Conservation (phyloP, 371 early-diverging fungal genomes). For the Rhizomucor pusillus region DNA sequence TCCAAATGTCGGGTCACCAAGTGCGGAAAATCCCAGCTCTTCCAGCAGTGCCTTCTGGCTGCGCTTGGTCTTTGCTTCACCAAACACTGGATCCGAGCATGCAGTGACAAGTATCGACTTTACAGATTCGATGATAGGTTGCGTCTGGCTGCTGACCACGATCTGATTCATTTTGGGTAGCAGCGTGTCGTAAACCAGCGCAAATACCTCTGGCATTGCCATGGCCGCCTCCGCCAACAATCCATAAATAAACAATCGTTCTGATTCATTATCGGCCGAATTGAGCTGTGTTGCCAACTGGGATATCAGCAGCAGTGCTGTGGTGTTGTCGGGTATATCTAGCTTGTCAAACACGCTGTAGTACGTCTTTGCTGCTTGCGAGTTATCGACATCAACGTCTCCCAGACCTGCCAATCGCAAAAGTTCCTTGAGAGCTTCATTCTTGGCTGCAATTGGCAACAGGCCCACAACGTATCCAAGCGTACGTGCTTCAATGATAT, state of each 20-base stretch:
- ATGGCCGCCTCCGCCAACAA: slow-evolving; percentile 78
- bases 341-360: slow-evolving; percentile 65
- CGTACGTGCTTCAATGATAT: slow-evolving; percentile 55
- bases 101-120: slow-evolving; percentile 78
- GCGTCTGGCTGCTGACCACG: slow-evolving; percentile 64
- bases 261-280: slow-evolving; percentile 80
- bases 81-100: slow-evolving; percentile 61
- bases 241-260: slow-evolving; percentile 80
- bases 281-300: slow-evolving; percentile 81
- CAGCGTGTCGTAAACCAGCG: slow-evolving; percentile 71
- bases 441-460: slow-evolving; percentile 67
- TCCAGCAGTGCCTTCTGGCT: slow-evolving; percentile 52
- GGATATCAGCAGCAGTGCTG: slow-evolving; percentile 71
- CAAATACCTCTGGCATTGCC: slow-evolving; percentile 74
- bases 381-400: slow-evolving; percentile 36
- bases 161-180: slow-evolving; percentile 79
- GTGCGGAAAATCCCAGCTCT: slow-evolving; percentile 50
- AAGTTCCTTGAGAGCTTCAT: slow-evolving; percentile 61
- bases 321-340: slow-evolving; percentile 67
- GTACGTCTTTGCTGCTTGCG: slow-evolving; percentile 44
- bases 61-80: slow-evolving; percentile 42
- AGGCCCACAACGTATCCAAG: slow-evolving; percentile 78
- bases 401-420: slow-evolving; percentile 61
- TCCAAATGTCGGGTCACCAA: slow-evolving; percentile 46
- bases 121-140: slow-evolving; percentile 71